Evolutionary conservation across 148 eudicot genomes (phyloP).

Genomic region (Hydrangea macrophylla): DNA sequence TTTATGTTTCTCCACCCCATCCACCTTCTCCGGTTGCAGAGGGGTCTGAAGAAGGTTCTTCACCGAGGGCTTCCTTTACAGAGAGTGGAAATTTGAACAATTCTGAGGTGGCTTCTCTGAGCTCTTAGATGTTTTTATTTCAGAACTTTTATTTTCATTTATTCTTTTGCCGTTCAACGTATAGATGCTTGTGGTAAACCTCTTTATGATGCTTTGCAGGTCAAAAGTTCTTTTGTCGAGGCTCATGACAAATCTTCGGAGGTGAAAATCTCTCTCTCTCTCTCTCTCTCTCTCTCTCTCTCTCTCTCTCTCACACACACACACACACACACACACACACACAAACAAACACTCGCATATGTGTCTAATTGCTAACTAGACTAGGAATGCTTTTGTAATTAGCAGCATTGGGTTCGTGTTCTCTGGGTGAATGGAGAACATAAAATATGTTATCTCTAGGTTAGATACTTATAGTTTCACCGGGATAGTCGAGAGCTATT

Average conservation of each 20-base stretch:
- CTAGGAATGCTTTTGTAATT: background rate
- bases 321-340: no score
- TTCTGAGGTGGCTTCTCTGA: slow-evolving; percentile 40
- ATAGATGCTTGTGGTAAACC: background rate
- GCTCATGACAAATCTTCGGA: slow-evolving; percentile 49
- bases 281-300: no score
- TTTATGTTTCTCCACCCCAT: slow-evolving; percentile 61
- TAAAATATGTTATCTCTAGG: background rate
- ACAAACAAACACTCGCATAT: no score
- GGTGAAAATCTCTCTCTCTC: no score
- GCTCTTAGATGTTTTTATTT: slow-evolving; percentile 2
- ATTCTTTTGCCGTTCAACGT: background rate
- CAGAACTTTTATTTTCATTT: background rate
- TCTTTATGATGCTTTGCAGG: slow-evolving; percentile 26
- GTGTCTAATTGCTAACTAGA: no score
- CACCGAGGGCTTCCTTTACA: slow-evolving; percentile 39
- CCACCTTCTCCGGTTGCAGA: slow-evolving; percentile 77
- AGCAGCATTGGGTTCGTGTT: background rate
- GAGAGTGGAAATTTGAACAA: slow-evolving; percentile 45
- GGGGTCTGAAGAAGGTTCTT: slow-evolving; percentile 65
- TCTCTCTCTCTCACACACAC: no score
- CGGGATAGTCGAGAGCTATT: background rate
- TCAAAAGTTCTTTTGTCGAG: slow-evolving; percentile 37
- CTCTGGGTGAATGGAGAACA: background rate
- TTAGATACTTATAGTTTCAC: background rate